Evolutionary conservation across 768 basidiomycete genomes (phyloP).

Genomic region (Tephrocybe sp.): DNA sequence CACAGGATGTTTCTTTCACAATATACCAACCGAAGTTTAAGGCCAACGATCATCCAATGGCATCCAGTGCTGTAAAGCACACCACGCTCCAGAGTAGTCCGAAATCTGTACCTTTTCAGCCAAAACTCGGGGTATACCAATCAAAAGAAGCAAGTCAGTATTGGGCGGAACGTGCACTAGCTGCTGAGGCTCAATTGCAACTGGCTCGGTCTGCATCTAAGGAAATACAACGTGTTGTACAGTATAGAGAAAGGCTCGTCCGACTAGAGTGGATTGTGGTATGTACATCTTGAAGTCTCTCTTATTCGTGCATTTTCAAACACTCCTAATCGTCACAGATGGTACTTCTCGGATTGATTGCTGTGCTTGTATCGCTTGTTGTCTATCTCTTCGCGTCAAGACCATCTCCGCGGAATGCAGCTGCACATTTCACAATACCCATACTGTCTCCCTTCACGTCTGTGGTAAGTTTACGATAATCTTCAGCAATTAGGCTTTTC

Average conservation of each 20-base stretch:
- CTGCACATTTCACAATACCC: slow-evolving; percentile 74
- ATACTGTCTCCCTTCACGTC: slow-evolving; percentile 78
- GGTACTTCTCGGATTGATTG: slow-evolving; percentile 31
- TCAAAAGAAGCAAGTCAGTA: slow-evolving; percentile 48
- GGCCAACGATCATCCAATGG: neutral
- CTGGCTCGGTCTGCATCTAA: neutral
- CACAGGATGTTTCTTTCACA: slow-evolving; percentile 12
- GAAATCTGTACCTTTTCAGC: neutral
- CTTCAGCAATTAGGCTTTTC: neutral
- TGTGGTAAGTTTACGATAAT: slow-evolving; percentile 47
- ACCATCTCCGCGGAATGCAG: slow-evolving; percentile 24
- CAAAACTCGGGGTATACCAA: neutral
- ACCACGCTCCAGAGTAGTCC: neutral
- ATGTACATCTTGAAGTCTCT: slow-evolving; percentile 15
- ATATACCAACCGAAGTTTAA: slow-evolving; percentile 2
- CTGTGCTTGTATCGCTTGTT: slow-evolving; percentile 33
- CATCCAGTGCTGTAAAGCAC: neutral
- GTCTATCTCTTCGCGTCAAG: slow-evolving; percentile 32
- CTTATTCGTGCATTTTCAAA: neutral
- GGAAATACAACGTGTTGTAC: slow-evolving; percentile 21
- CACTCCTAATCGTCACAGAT: slow-evolving; percentile 20
- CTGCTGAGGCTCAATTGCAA: slow-evolving; percentile 59
- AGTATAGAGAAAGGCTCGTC: slow-evolving; percentile 46
- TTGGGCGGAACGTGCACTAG: slow-evolving; percentile 66
- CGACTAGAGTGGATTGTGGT: slow-evolving; percentile 55